phyloP scores from a whole-genome alignment of 164 flowering plant species.

The Aristolochia fimbriata region DNA sequence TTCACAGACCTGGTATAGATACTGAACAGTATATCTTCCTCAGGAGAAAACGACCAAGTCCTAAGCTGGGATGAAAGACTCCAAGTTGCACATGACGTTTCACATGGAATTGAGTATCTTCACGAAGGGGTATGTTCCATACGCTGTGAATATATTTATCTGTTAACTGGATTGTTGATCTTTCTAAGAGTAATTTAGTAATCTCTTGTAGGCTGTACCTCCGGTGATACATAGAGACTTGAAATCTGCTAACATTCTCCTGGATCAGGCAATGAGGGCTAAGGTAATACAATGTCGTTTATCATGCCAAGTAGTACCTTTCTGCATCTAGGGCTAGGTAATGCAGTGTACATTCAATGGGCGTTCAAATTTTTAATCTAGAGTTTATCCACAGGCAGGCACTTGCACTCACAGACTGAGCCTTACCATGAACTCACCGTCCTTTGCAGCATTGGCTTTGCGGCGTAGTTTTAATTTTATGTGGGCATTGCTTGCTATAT shows the following conservation, averaged over 20 bases:
- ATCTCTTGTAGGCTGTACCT: constrained; percentile 74
- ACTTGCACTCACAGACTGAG: too few relatives aligned
- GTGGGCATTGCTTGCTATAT: too few relatives aligned
- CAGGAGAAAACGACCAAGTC: constrained; percentile 42
- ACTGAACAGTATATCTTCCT: not conserved
- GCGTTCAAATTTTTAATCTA: too few relatives aligned
- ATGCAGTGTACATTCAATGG: too few relatives aligned
- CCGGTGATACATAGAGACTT: constrained; percentile 95
- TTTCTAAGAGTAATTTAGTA: not conserved
- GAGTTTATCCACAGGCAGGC: too few relatives aligned
- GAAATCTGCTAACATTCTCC: constrained; percentile 85
- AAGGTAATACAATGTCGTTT: constrained; percentile 42
- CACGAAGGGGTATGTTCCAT: constrained; percentile 83
- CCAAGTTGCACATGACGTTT: constrained; percentile 80
- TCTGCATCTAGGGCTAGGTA: too few relatives aligned
- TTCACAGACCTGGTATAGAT: too few relatives aligned
- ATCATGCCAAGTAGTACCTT: not conserved
- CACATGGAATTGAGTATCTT: constrained; percentile 97
- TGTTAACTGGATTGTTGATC: not conserved
- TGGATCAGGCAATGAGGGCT: constrained; percentile 77
- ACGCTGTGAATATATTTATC: not conserved
- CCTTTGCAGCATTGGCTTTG: too few relatives aligned
- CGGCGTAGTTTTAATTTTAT: too few relatives aligned
- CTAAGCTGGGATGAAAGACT: constrained; percentile 92
- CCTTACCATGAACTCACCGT: too few relatives aligned